These are phyloP conservation scores for Paraurostyla sp. DNA, from an alignment of 73 alveolate species.

Conservation along the genomic window DNA sequence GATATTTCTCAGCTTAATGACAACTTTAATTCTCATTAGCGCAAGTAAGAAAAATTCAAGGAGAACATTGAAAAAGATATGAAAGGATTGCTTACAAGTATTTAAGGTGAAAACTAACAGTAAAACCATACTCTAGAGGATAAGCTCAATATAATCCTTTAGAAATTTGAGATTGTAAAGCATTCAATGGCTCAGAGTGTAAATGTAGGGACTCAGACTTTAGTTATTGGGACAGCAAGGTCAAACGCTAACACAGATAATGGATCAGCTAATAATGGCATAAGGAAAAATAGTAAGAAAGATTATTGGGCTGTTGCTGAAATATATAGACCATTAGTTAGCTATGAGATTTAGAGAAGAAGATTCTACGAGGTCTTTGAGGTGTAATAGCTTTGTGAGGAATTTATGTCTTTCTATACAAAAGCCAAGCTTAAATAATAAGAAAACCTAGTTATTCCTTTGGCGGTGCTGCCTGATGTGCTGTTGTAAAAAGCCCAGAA, in stretches of 20 bases:
- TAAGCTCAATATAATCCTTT: conserved; percentile 10
- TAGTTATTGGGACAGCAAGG: background rate
- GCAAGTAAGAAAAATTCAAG: background rate
- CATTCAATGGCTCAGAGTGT: background rate
- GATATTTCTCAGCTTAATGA: background rate
- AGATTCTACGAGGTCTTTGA: conserved; percentile 36
- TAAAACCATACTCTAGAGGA: background rate
- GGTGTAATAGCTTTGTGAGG: background rate
- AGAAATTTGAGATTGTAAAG: conserved; percentile 47
- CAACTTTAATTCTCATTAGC: conserved; percentile 3
- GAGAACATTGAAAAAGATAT: conserved; percentile 14
- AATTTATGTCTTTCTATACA: conserved; percentile 5
- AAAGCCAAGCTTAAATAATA: background rate
- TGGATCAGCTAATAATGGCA: background rate
- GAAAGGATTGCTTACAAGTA: background rate
- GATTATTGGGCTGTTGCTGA: conserved; percentile 16
- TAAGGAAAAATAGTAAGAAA: background rate
- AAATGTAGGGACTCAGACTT: conserved; percentile 8
- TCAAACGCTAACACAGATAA: background rate
- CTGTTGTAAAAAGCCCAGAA: background rate
- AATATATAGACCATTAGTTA: background rate
- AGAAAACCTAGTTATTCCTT: background rate
- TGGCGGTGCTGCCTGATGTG: background rate
- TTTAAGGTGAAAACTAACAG: background rate
- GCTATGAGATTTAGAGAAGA: background rate